A percentile compares a stretch with the other conserved stretches of the same genome.
phyloP scores from a whole-genome alignment of 2,329 filamentous ascomycete genomes.

The Sporothrix variecibatus region DNA sequence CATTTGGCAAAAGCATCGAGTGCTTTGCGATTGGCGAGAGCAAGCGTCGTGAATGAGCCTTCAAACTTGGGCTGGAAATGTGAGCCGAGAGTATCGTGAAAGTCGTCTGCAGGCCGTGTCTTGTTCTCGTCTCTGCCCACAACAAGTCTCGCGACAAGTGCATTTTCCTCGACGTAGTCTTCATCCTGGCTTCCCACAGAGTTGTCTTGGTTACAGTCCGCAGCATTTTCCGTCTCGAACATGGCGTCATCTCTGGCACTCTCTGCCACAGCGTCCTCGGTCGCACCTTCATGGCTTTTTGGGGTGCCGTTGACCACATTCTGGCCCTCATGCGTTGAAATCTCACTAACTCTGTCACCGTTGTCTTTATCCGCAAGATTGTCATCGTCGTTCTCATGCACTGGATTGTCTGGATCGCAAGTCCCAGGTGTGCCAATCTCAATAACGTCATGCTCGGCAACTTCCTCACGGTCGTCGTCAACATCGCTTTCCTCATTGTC shows the following conservation, averaged over 20 bases:
- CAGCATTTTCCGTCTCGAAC: not conserved
- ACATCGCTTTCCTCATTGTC: not conserved
- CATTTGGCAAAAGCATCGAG: conserved; percentile 20
- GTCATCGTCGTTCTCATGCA: not conserved
- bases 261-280: not conserved
- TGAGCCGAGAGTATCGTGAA: not conserved
- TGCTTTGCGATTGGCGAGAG: conserved; percentile 24
- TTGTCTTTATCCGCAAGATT: not conserved
- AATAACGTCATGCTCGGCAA: no score
- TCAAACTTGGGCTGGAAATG: conserved; percentile 21
- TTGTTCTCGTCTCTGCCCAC: not conserved
- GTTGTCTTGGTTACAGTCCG: not conserved
- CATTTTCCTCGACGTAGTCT: not conserved
- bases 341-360: not conserved
- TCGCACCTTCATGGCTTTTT: not conserved
- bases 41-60: conserved; percentile 27
- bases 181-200: not conserved
- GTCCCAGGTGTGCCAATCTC: not conserved
- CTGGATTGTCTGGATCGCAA: not conserved
- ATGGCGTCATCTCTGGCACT: not conserved
- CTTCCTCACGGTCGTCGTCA: not conserved
- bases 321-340: not conserved
- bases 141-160: not conserved
- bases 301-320: not conserved
- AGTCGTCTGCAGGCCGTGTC: not conserved